Conservation (phyloP, 768 basidiomycete genomes). For the Podaxis sp. region DNA sequence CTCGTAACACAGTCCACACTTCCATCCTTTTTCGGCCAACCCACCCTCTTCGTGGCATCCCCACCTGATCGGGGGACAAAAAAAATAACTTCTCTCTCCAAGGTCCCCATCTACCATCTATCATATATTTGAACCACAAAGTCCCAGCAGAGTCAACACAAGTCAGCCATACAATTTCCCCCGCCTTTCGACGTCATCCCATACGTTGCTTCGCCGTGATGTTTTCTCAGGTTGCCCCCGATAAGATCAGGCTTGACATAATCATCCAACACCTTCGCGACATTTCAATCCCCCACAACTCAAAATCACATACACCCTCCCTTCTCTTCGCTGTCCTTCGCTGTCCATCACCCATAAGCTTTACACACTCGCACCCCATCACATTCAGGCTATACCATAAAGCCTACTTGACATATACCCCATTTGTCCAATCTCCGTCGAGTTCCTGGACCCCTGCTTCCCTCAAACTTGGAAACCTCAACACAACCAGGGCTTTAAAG, state of each 20-base stretch:
- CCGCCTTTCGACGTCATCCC: background rate
- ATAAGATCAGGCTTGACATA: slow-evolving; percentile 3
- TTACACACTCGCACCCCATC: background rate
- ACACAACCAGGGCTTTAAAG: background rate
- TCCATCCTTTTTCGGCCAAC: background rate
- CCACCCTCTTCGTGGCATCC: background rate
- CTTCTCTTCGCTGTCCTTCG: background rate
- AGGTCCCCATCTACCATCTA: background rate
- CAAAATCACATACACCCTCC: background rate
- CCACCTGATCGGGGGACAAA: background rate
- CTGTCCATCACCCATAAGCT: background rate
- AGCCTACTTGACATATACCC: slow-evolving; percentile 5
- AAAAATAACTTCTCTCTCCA: background rate
- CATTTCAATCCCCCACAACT: background rate
- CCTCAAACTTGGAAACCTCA: slow-evolving; percentile 4
- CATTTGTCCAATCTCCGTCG: background rate
- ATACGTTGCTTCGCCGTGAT: background rate
- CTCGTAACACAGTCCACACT: background rate
- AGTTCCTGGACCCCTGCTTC: background rate
- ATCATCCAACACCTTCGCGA: background rate
- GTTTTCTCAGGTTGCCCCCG: background rate
- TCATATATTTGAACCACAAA: background rate
- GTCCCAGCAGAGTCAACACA: background rate
- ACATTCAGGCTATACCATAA: background rate
- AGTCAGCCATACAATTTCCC: background rate